A percentile compares a stretch with the other conserved stretches of the same genome.
These are phyloP conservation scores for Sugiyamaella neomexicana DNA, from an alignment of 1,139 yeast species.

Conservation along the genomic window DNA sequence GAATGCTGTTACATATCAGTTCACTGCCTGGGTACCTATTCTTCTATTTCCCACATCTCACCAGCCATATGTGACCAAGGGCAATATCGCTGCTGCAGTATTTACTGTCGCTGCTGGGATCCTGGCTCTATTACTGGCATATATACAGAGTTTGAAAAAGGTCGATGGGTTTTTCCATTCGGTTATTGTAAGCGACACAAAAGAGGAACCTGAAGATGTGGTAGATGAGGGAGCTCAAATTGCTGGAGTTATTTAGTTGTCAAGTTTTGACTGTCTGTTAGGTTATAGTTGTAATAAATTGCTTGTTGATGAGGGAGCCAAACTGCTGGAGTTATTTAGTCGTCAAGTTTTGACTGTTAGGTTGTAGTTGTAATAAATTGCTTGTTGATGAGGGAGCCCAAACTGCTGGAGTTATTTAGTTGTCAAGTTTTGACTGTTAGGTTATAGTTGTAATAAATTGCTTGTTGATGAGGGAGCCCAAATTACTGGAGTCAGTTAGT, in stretches of 20 bases:
- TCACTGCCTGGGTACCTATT: constrained; percentile 28
- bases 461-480: no score
- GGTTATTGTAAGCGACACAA: constrained; percentile 2
- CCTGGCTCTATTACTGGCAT: constrained; percentile 20
- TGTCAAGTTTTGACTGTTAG: no score
- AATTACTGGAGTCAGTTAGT: no score
- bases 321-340: no score
- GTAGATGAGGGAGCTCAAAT: background rate
- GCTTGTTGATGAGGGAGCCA: no score
- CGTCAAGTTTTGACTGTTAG: no score
- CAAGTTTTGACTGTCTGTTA: no score
- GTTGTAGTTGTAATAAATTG: no score
- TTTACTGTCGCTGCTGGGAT: constrained; percentile 12
- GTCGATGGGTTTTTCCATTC: constrained; percentile 23
- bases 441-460: no score
- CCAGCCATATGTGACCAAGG: constrained; percentile 27
- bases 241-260: background rate
- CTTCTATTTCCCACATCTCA: constrained; percentile 25
- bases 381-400: no score
- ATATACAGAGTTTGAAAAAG: constrained; percentile 19
- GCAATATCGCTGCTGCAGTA: constrained; percentile 24
- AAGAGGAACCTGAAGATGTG: background rate
- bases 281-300: no score
- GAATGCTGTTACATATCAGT: constrained; percentile 28
- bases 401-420: no score